phyloP scores from a whole-genome alignment of 352 stramenopile genomes.

The Phytophthora idaei region DNA sequence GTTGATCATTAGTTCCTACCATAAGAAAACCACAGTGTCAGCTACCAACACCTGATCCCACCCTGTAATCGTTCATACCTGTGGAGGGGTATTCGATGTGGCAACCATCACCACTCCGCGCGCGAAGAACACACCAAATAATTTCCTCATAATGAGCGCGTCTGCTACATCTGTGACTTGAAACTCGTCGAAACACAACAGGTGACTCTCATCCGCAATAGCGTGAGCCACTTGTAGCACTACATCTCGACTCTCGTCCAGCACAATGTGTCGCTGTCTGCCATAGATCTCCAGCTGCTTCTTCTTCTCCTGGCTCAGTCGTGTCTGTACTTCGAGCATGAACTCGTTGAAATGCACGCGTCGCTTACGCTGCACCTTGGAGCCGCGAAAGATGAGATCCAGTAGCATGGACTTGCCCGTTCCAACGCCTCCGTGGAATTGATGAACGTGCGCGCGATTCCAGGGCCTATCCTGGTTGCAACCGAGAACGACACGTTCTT shows the following conservation, averaged over 20 bases:
- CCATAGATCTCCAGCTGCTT: constrained; percentile 78
- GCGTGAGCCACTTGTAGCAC: constrained; percentile 83
- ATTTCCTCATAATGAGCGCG: constrained; percentile 95
- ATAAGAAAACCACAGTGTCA: constrained; percentile 13
- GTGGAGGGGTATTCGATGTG: constrained; percentile 93
- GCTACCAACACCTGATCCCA: neutral
- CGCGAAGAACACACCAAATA: constrained; percentile 93
- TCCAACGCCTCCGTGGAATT: constrained; percentile 92
- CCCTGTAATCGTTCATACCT: constrained; percentile 28
- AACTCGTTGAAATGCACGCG: constrained; percentile 98
- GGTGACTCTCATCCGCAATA: constrained; percentile 85
- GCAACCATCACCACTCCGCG: constrained; percentile 93
- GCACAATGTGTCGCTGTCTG: constrained; percentile 88
- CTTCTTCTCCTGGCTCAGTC: constrained; percentile 92
- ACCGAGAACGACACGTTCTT: too few species aligned
- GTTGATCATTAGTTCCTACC: constrained; percentile 62
- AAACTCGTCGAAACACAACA: constrained; percentile 99
- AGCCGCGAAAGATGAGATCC: constrained; percentile 92
- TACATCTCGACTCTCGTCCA: constrained; percentile 64
- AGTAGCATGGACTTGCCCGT: constrained; percentile 98
- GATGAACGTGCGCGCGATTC: too few species aligned
- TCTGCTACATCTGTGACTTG: constrained; percentile 98
- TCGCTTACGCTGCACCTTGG: constrained; percentile 72
- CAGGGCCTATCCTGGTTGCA: too few species aligned
- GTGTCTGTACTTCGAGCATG: constrained; percentile 95